phyloP scores from a whole-genome alignment of 2,329 filamentous ascomycete species.

The Diaporthe sp. region DNA sequence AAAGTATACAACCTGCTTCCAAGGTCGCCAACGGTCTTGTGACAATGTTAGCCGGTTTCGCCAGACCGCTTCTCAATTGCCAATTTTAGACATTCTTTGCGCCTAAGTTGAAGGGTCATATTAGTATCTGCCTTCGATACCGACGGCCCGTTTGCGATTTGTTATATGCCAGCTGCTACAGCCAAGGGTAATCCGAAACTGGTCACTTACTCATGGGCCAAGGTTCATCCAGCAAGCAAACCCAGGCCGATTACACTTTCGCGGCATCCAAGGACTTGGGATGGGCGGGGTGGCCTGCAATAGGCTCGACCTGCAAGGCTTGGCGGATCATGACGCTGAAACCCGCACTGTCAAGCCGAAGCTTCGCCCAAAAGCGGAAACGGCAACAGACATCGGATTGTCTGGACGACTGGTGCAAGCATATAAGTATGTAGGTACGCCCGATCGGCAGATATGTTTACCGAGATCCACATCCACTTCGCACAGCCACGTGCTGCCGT shows the following conservation, averaged over 20 bases:
- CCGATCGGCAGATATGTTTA: conserved; percentile 24
- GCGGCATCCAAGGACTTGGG: conserved; percentile 21
- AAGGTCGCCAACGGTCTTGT: not conserved
- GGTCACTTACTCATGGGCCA: conserved; percentile 11
- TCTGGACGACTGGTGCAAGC: not conserved
- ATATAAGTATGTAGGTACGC: not conserved
- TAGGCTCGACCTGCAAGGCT: conserved; percentile 3
- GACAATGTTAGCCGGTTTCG: not conserved
- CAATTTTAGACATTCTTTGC: not conserved
- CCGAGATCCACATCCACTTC: conserved; percentile 3
- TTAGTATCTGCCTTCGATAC: not conserved
- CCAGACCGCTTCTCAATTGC: not conserved
- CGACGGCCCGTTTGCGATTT: conserved; percentile 23
- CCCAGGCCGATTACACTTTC: conserved; percentile 1
- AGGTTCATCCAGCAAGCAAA: conserved; percentile 16
- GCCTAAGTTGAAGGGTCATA: not conserved
- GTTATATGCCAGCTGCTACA: conserved; percentile 6
- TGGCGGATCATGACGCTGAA: conserved; percentile 16
- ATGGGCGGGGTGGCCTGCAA: conserved; percentile 25
- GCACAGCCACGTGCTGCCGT: conserved; percentile 24
- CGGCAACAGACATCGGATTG: not conserved
- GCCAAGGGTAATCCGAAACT: conserved; percentile 21
- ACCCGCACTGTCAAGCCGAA: conserved; percentile 9
- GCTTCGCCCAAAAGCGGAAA: conserved; percentile 9
- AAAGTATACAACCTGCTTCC: not conserved